Base-by-base conservation (phyloP, 495 filamentous ascomycete genomes). In the Daldinia vernicosa region DNA sequence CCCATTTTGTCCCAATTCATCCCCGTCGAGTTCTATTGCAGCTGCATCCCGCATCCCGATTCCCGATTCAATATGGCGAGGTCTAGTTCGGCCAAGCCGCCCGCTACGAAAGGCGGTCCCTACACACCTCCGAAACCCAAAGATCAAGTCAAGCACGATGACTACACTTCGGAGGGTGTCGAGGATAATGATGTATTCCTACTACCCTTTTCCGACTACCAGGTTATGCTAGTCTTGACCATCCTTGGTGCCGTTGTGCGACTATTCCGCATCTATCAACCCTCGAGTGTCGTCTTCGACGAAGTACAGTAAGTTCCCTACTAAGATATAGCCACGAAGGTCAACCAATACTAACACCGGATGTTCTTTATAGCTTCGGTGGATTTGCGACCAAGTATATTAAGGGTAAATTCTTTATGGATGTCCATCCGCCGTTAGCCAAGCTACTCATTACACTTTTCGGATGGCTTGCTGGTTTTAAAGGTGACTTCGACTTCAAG, bases 341-440 rank as follows among this genome's bases (percentile, higher is more conserved):
- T 81, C 32, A 80, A 80, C 67, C 22, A n/a, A 39, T 35, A 17
- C 60, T 60, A 59, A 72, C 17, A 24, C 1, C 9, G 17, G 37
- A 17, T 54, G 14, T 45, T 22, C 51, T 3, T 28, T 28, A 76
- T 75, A 97, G 94, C 79, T 99, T 99, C 81, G 95, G 95, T 74
- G 95, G 95, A 4, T 99, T 98, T 75, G 95, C 95, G 45, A 92
- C 92, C 66, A 98, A 99, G 78, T 99, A 99, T 77, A 98, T 99
- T 84, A 98, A 98, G 81, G 95, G 95, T 70, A 88, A 84, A 70
- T 99, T 99, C 84, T 99, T 99, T 80, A 99, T 99, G 95, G 95
- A 99, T 76, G 95, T 99, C 4, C 95, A 99, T 75, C 95, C 95
- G 15, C 95, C 95, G n/a, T 87, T 99, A 8, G 95, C 95, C 55